Evolutionary conservation across 306 rosid genomes (phyloP).

Genomic region (Lathyrus aphaca): DNA sequence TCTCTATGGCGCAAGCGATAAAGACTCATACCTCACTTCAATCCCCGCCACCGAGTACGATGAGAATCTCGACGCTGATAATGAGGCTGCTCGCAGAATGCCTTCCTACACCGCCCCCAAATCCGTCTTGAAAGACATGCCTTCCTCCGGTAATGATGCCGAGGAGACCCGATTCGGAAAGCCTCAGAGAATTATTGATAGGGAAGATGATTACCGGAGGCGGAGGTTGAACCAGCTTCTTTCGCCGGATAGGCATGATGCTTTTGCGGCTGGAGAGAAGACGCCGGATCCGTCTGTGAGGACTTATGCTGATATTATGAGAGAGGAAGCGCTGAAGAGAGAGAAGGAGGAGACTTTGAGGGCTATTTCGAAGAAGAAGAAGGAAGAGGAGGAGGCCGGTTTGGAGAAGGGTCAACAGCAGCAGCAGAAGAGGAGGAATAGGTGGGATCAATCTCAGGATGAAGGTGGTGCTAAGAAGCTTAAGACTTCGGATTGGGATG

Average conservation of each 20-base stretch:
- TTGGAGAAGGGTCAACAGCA: neutral
- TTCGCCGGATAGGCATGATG: conserved; percentile 43
- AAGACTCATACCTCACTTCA: conserved; percentile 28
- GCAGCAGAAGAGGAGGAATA: conserved; percentile 46
- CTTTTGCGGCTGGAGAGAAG: conserved; percentile 43
- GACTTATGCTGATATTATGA: conserved; percentile 36
- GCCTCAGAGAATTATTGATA: conserved; percentile 37
- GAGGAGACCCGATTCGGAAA: neutral
- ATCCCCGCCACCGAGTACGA: conserved; percentile 44
- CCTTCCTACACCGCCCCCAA: conserved; percentile 40
- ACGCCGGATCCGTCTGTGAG: conserved; percentile 35
- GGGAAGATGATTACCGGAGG: conserved; percentile 41
- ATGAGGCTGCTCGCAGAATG: conserved; percentile 34
- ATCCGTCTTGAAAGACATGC: conserved; percentile 29
- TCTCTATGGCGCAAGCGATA: conserved; percentile 44
- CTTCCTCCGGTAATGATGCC: conserved; percentile 19
- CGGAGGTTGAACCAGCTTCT: conserved; percentile 36
- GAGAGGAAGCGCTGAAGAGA: conserved; percentile 42
- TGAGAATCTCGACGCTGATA: conserved; percentile 35
- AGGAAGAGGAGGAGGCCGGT: conserved; percentile 40
- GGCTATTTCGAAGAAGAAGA: conserved; percentile 39
- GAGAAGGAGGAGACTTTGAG: conserved; percentile 40
- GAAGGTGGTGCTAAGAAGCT: conserved; percentile 36
- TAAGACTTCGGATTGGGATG: conserved; percentile 45
- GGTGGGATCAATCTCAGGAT: conserved; percentile 45